These are phyloP conservation scores for Suillus plorans DNA, from an alignment of 768 basidiomycete species.

Conservation along the genomic window DNA sequence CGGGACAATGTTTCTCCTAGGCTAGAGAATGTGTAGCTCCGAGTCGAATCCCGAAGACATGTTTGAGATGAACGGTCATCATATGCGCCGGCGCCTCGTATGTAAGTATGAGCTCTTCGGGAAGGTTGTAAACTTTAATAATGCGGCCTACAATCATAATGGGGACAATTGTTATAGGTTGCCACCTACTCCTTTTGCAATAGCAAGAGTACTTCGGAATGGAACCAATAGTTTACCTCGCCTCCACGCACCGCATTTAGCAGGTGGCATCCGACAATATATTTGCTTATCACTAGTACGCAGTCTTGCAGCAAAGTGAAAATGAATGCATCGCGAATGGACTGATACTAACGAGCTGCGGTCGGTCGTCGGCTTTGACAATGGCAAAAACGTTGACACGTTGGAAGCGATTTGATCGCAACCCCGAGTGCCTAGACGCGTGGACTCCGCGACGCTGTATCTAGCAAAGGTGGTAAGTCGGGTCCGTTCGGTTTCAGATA, in stretches of 20 bases:
- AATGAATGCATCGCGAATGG: neutral
- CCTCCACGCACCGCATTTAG: neutral
- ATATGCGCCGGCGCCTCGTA: slow-evolving; percentile 9
- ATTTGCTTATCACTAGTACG: neutral
- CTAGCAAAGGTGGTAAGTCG: neutral
- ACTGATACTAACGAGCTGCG: neutral
- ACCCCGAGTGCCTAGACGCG: neutral
- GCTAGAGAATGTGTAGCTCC: neutral
- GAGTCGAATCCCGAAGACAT: slow-evolving; percentile 6
- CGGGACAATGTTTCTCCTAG: slow-evolving; percentile 10
- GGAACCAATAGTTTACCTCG: neutral
- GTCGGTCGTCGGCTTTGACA: neutral
- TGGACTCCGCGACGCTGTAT: neutral
- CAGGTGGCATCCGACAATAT: neutral
- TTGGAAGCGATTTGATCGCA: slow-evolving; percentile 4
- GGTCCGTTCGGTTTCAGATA: neutral
- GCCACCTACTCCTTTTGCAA: neutral
- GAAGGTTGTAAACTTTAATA: slow-evolving; percentile 8
- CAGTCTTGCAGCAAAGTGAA: neutral
- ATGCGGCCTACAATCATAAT: neutral
- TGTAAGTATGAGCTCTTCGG: slow-evolving; percentile 11
- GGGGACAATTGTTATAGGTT: slow-evolving; percentile 1
- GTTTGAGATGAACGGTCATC: neutral
- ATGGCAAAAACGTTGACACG: slow-evolving; percentile 4
- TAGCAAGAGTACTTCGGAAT: neutral